Conservation (phyloP, 2,329 filamentous ascomycete genomes). For the Ophiostoma sp. region DNA sequence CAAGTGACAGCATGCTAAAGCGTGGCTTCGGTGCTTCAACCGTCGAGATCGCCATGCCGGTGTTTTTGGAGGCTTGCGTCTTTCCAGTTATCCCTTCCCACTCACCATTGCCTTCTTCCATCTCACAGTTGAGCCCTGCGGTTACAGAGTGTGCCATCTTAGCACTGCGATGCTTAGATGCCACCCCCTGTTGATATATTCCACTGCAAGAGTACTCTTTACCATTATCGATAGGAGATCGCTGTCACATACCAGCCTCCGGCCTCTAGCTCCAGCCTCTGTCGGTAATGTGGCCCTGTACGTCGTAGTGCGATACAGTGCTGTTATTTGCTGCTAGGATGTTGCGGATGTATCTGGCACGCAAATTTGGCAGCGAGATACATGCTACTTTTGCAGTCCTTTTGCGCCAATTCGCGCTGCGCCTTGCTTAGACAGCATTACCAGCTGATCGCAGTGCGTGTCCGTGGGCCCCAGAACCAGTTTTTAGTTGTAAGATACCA, state of each 20-base stretch:
- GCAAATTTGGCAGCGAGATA: not conserved
- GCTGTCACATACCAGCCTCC: not conserved
- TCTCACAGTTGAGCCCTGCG: not conserved
- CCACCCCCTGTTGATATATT: not conserved
- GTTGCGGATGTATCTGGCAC: not conserved
- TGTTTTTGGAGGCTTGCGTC: not conserved
- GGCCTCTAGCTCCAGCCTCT: not conserved
- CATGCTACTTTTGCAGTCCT: not conserved
- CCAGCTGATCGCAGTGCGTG: not conserved
- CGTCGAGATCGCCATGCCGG: not conserved
- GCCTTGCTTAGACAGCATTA: not conserved
- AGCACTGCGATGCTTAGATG: not conserved
- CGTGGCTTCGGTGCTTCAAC: not conserved
- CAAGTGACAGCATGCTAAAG: not conserved
- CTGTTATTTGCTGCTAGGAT: not conserved
- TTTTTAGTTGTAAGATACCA: not conserved
- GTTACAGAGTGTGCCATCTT: too few species aligned
- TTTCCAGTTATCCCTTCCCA: not conserved
- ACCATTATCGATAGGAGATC: constrained; percentile 6
- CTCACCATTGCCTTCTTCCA: not conserved
- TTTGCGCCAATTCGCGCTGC: not conserved
- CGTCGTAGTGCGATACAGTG: not conserved
- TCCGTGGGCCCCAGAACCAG: constrained; percentile 3
- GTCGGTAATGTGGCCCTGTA: constrained; percentile 1
- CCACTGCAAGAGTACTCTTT: not conserved